phyloP scores from a whole-genome alignment of 805 yeast species.

The Blastobotrys mokoenaii region DNA sequence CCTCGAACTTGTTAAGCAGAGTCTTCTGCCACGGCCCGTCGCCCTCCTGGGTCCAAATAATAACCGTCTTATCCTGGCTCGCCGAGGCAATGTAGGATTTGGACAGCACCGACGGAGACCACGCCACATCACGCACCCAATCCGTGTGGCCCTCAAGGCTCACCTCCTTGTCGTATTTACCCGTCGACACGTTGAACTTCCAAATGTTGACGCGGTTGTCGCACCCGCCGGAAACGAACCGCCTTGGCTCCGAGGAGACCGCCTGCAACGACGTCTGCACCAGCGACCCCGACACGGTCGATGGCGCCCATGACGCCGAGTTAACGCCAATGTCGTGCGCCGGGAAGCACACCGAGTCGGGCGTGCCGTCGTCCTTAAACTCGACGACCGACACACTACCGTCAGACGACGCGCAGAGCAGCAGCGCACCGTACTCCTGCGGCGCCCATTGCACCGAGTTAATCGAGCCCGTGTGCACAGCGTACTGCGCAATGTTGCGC shows the following conservation, averaged over 20 bases:
- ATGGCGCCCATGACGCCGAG: constrained; percentile 72
- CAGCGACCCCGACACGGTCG: constrained; percentile 23
- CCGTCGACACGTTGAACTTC: constrained; percentile 52
- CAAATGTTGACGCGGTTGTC: constrained; percentile 91
- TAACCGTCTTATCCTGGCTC: constrained; percentile 90
- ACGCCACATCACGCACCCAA: constrained; percentile 98
- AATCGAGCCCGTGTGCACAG: constrained; percentile 87
- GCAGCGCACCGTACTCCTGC: constrained; percentile 88
- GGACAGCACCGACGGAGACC: constrained; percentile 89
- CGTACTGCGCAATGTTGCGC: constrained; percentile 80
- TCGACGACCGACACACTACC: constrained; percentile 88
- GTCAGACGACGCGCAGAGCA: constrained; percentile 86
- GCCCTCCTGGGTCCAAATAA: constrained; percentile 87
- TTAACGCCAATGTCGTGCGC: constrained; percentile 95
- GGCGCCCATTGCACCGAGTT: constrained; percentile 97
- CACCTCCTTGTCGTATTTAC: constrained; percentile 63
- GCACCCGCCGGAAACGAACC: constrained; percentile 91
- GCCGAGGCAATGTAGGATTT: constrained; percentile 92
- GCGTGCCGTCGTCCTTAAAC: constrained; percentile 81
- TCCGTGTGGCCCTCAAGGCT: constrained; percentile 85
- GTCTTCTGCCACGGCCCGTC: constrained; percentile 71
- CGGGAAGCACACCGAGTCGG: constrained; percentile 40
- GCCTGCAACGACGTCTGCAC: constrained; percentile 19
- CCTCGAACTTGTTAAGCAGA: constrained; percentile 81
- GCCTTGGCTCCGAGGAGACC: constrained; percentile 34